Evolutionary conservation across 352 stramenopile species (phyloP), one percentile per base, ranked within the genome.

Genomic region (Globisporangium abappressorium): DNA sequence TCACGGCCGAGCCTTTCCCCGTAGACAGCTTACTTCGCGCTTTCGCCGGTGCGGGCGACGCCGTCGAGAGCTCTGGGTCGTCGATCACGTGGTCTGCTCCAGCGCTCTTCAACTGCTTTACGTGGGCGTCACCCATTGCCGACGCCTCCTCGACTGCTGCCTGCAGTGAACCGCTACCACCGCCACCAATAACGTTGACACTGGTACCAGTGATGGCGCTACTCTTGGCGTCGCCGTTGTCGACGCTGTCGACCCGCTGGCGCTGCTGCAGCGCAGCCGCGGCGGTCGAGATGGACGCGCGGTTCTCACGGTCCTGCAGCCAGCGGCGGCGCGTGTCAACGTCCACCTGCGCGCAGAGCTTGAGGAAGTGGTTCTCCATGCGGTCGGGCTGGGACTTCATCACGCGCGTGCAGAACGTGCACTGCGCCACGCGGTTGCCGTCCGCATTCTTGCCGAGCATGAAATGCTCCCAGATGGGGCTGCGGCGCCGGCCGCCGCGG

Each of bases 341-440:
- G 53, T 70, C 65, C n/a, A 62, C 65, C 22, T 62, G 36, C n/a
- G 20, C 22, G 22, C 65, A 70, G 58, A 70, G 57, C 38, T 66
- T 66, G 58, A 70, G 41, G 8, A 70, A 70, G 65, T 70, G 65
- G 58, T 66, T 66, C 57, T 66, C 65, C 65, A 70, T 70, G 49
- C 65, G 65, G 55, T 70, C 65, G 8, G 65, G 65, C 51, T 70
- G 65, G 6, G 65, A 57, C 58, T 70, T 70, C 65, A 70, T 70
- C 11, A 57, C 30, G 58, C 58, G 65, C 58, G 59, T 41, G 28
- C 65, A 70, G 51, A 66, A 66, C 51, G 26, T 56, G 58, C 65
- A 70, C 38, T 65, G 49, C 57, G 65, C 65, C 58, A 65, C 51
- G 65, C 65, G 65, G 34, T 66, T 62, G 58, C 65, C 65, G 36